phyloP scores from a whole-genome alignment of 2,329 filamentous ascomycete genomes.

The Neonectria neomacrospora region DNA sequence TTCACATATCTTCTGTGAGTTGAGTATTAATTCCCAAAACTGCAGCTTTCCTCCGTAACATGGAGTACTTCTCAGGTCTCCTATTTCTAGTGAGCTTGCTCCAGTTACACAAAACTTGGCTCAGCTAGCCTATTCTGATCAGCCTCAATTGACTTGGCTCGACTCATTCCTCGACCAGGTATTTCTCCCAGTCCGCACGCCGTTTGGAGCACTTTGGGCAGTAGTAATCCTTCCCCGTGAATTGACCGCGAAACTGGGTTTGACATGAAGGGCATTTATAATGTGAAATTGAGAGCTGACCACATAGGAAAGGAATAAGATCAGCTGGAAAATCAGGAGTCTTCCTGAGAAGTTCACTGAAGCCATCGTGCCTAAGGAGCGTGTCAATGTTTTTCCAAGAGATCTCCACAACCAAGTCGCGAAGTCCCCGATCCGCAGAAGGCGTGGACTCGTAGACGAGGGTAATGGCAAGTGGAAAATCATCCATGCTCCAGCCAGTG shows the following conservation, averaged over 20 bases:
- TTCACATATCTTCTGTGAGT: too few species aligned
- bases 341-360: slow-evolving; percentile 20
- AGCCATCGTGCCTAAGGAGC: slow-evolving; percentile 19
- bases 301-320: slow-evolving; percentile 18
- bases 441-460: slow-evolving; percentile 22
- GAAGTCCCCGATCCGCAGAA: slow-evolving; percentile 24
- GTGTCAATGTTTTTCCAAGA: slow-evolving; percentile 13
- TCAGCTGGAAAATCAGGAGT: slow-evolving; percentile 28
- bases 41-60: background rate
- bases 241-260: background rate
- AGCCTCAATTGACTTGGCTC: too few species aligned
- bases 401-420: slow-evolving; percentile 24
- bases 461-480: slow-evolving; percentile 26
- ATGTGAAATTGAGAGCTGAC: background rate
- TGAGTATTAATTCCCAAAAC: background rate
- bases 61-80: background rate
- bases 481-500: slow-evolving; percentile 27
- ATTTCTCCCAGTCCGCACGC: too few species aligned
- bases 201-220: too few species aligned
- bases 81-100: background rate
- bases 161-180: too few species aligned
- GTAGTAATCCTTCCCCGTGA: too few species aligned
- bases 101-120: too few species aligned
- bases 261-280: background rate
- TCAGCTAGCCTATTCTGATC: too few species aligned